Conservation (phyloP, 768 basidiomycete species). For the Mycena vulgaris region DNA sequence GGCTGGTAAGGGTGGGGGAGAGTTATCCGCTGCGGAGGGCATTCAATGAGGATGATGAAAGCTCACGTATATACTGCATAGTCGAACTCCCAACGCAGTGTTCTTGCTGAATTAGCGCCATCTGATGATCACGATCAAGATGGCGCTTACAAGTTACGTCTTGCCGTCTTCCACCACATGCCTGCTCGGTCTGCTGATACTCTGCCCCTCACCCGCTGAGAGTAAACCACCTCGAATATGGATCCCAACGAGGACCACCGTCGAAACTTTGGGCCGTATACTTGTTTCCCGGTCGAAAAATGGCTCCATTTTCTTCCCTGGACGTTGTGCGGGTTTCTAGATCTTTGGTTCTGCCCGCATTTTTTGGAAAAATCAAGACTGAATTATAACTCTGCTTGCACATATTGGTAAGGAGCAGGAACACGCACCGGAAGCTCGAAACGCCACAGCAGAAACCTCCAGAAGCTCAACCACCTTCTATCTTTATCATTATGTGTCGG, state of each 20-base stretch:
- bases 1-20: too few relatives aligned
- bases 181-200: slow-evolving; percentile 13
- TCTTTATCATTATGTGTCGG: slow-evolving; percentile 8
- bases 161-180: slow-evolving; percentile 15
- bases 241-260: slow-evolving; percentile 4
- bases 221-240: slow-evolving; percentile 5
- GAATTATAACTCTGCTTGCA: slow-evolving; percentile 4
- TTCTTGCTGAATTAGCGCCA: too few relatives aligned
- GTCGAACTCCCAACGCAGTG: too few relatives aligned
- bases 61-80: too few relatives aligned
- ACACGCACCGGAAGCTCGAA: slow-evolving; percentile 17
- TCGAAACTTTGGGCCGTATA: slow-evolving; percentile 2
- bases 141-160: slow-evolving; percentile 8
- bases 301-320: slow-evolving; percentile 6
- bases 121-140: too few relatives aligned
- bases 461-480: slow-evolving; percentile 4
- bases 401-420: slow-evolving; percentile 15
- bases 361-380: slow-evolving; percentile 1
- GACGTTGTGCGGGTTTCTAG: slow-evolving; percentile 1
- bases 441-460: slow-evolving; percentile 12
- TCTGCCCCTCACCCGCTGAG: slow-evolving; percentile 4
- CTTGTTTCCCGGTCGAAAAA: slow-evolving; percentile 10
- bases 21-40: too few relatives aligned
- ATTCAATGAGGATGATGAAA: too few relatives aligned
- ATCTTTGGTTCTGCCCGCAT: slow-evolving; percentile 4